Percentiles rank a stretch among this genome's conserved stretches.
phyloP scores from a whole-genome alignment of 306 rosid genomes.

The Malus asiatica region DNA sequence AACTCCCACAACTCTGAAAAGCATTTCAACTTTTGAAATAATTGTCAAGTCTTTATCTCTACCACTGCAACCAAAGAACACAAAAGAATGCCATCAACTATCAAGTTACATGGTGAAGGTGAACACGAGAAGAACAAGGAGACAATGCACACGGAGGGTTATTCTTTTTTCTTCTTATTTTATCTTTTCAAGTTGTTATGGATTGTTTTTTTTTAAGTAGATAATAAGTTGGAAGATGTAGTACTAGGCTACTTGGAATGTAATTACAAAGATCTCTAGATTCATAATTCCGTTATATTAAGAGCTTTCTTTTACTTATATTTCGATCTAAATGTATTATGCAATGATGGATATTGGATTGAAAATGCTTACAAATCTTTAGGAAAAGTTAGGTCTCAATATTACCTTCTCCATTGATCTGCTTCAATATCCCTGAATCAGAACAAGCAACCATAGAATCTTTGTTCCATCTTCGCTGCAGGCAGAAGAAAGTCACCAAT shows the following conservation, averaged over 20 bases:
- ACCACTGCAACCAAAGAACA: conserved; percentile 1
- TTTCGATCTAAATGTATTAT: background rate
- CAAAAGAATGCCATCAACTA: background rate
- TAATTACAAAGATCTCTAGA: background rate
- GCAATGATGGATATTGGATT: background rate
- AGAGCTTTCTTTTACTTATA: background rate
- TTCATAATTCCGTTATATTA: background rate
- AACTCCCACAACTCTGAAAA: background rate
- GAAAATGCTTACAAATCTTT: background rate
- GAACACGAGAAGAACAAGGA: background rate
- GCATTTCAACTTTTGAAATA: background rate
- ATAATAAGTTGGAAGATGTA: conserved; percentile 7
- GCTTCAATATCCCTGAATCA: background rate
- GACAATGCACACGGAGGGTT: background rate
- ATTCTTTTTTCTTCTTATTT: background rate
- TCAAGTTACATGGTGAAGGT: background rate
- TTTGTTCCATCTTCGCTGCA: conserved; percentile 11
- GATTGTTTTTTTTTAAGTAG: background rate
- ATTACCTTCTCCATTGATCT: background rate
- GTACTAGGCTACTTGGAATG: background rate
- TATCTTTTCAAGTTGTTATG: background rate
- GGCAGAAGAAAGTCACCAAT: conserved; percentile 17
- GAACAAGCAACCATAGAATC: conserved; percentile 2
- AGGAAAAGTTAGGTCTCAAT: background rate
- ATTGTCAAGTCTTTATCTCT: conserved; percentile 1